Percentiles rank a stretch among this genome's conserved stretches.
phyloP scores from a whole-genome alignment of 2,329 filamentous ascomycete genomes.

The Fusarium euwallaceae region DNA sequence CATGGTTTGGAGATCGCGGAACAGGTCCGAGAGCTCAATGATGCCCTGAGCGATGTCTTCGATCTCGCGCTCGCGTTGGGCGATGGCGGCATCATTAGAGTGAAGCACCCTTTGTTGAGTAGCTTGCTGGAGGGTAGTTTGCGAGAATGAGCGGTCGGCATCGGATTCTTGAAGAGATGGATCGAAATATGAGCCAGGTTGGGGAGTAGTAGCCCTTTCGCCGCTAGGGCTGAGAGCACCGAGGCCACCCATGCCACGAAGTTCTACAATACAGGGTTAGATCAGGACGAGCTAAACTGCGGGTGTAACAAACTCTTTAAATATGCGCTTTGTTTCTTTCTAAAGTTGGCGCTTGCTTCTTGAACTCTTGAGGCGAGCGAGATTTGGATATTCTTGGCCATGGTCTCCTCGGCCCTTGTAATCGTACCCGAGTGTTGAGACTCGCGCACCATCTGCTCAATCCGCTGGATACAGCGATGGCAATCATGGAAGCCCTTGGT shows the following conservation, averaged over 20 bases:
- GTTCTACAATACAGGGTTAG: slow-evolving; percentile 64
- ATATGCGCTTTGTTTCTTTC: slow-evolving; percentile 98
- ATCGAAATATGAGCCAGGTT: slow-evolving; percentile 74
- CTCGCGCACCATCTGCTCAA: slow-evolving; percentile 89
- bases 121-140: slow-evolving; percentile 87
- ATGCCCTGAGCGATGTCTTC: slow-evolving; percentile 98
- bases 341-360: slow-evolving; percentile 90
- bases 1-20: slow-evolving; percentile 96
- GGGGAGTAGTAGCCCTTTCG: slow-evolving; percentile 67
- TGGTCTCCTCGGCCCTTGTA: slow-evolving; percentile 87
- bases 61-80: slow-evolving; percentile 94
- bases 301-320: slow-evolving; percentile 77
- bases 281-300: neutral
- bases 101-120: slow-evolving; percentile 75
- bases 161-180: slow-evolving; percentile 94
- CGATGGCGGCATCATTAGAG: slow-evolving; percentile 86
- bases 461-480: slow-evolving; percentile 87
- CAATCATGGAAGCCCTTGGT: slow-evolving; percentile 91
- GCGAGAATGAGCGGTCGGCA: slow-evolving; percentile 91
- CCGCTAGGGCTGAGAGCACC: slow-evolving; percentile 62
- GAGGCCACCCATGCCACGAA: slow-evolving; percentile 77
- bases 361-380: slow-evolving; percentile 90
- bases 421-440: slow-evolving; percentile 79
- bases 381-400: slow-evolving; percentile 97
- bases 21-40: slow-evolving; percentile 96